Conservation (phyloP, 108 stramenopile species). For the Skeletonema grethae region DNA sequence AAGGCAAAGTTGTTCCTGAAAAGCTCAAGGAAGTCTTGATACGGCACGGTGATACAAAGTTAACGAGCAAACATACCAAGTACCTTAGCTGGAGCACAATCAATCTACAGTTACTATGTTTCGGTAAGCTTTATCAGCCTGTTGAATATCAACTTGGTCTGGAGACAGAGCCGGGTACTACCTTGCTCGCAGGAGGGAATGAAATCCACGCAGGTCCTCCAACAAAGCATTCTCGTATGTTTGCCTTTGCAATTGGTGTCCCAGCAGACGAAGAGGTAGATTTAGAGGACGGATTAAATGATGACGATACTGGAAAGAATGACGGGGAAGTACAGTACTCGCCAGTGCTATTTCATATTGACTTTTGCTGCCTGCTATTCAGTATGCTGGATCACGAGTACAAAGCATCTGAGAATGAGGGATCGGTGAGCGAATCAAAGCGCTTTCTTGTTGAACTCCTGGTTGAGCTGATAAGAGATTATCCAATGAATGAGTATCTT, state of each 20-base stretch:
- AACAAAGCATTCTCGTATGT: conserved; percentile 56
- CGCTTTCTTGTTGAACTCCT: conserved; percentile 28
- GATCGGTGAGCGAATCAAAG: conserved; percentile 27
- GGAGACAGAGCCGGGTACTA: conserved; percentile 50
- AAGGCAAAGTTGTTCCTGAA: conserved; percentile 16
- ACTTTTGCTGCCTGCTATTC: conserved; percentile 65
- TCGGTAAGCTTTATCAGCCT: conserved; percentile 68
- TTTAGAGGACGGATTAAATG: not conserved
- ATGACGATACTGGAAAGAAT: conserved; percentile 18
- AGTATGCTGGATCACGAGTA: conserved; percentile 48
- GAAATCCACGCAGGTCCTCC: conserved; percentile 79
- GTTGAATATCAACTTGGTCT: conserved; percentile 33
- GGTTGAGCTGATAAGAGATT: conserved; percentile 50
- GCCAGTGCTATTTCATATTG: conserved; percentile 67
- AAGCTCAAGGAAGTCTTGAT: conserved; percentile 25
- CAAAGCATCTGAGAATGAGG: not conserved
- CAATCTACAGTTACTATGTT: conserved; percentile 45
- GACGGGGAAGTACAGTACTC: conserved; percentile 74
- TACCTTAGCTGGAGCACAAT: conserved; percentile 54
- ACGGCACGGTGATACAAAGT: conserved; percentile 15
- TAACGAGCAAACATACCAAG: conserved; percentile 29
- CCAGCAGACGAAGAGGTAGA: conserved; percentile 34
- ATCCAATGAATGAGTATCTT: conserved; percentile 50
- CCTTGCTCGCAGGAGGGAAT: conserved; percentile 68
- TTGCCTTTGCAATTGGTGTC: conserved; percentile 74